Conservation (phyloP, 345 rosid species). For the Rubroshorea leprosula region DNA sequence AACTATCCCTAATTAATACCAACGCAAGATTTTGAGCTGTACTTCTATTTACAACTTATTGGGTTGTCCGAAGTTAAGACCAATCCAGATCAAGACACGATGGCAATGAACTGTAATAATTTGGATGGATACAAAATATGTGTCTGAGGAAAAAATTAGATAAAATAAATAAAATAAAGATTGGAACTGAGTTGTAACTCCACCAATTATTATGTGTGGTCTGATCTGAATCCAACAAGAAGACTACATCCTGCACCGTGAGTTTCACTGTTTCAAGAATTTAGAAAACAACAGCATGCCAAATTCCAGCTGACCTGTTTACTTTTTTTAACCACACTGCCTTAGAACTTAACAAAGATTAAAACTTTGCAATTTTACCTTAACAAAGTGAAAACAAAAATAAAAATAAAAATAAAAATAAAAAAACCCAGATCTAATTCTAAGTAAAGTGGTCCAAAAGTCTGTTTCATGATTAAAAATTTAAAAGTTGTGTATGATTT, state of each 20-base stretch:
- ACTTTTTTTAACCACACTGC: background rate
- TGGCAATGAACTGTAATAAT: background rate
- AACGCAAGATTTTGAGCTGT: too few species aligned
- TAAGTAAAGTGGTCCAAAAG: conserved; percentile 6
- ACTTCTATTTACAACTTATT: background rate
- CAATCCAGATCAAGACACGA: background rate
- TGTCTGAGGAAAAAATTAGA: background rate
- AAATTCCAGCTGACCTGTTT: background rate
- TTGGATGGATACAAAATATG: background rate
- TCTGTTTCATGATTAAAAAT: conserved; percentile 14
- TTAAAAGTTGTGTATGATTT: conserved; percentile 14
- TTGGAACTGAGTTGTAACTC: background rate
- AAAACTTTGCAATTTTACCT: too few species aligned
- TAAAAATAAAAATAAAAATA: background rate
- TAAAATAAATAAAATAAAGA: background rate
- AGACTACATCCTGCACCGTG: too few species aligned
- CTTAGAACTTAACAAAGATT: background rate
- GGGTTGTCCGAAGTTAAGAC: background rate
- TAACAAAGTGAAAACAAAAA: background rate
- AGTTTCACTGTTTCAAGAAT: background rate
- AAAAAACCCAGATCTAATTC: background rate
- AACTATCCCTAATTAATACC: background rate
- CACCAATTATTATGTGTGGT: conserved; percentile 3
- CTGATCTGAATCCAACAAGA: background rate
- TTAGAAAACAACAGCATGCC: conserved; percentile 12